phyloP scores from a whole-genome alignment of 108 stramenopile genomes.

The Nitzschia inconspicua region DNA sequence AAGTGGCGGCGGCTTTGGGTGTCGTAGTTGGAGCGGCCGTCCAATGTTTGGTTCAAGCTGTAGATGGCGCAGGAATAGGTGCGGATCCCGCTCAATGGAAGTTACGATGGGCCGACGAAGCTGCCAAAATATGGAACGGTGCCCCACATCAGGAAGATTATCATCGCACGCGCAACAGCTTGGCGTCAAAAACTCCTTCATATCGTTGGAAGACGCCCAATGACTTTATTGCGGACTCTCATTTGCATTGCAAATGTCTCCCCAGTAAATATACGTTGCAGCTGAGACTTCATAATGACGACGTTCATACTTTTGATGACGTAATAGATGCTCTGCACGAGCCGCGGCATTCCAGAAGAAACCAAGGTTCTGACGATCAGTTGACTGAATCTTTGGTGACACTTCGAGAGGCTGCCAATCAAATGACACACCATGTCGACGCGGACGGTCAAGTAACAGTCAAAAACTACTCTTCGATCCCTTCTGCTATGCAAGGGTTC shows the following conservation, averaged over 20 bases:
- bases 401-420: slow-evolving; percentile 36
- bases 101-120: slow-evolving; percentile 73
- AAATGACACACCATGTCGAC: slow-evolving; percentile 80
- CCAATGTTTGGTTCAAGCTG: slow-evolving; percentile 56
- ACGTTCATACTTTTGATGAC: slow-evolving; percentile 95
- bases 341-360: slow-evolving; percentile 7
- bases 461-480: slow-evolving; percentile 48
- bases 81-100: slow-evolving; percentile 80
- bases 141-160: slow-evolving; percentile 59
- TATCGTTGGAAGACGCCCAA: neutral
- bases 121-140: slow-evolving; percentile 60
- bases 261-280: slow-evolving; percentile 53
- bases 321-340: slow-evolving; percentile 80
- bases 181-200: neutral
- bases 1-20: slow-evolving; percentile 69
- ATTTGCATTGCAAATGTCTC: slow-evolving; percentile 8
- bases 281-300: slow-evolving; percentile 93
- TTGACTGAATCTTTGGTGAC: slow-evolving; percentile 43
- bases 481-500: slow-evolving; percentile 68
- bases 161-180: neutral
- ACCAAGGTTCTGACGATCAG: neutral
- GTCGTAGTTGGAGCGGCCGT: slow-evolving; percentile 76
- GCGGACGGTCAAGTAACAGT: slow-evolving; percentile 81
- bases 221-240: slow-evolving; percentile 5
- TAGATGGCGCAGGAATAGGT: slow-evolving; percentile 73